Percentiles rank a stretch among this genome's conserved stretches.
phyloP scores from a whole-genome alignment of 371 early-diverging fungal species.

The Actinomortierella wolfii region DNA sequence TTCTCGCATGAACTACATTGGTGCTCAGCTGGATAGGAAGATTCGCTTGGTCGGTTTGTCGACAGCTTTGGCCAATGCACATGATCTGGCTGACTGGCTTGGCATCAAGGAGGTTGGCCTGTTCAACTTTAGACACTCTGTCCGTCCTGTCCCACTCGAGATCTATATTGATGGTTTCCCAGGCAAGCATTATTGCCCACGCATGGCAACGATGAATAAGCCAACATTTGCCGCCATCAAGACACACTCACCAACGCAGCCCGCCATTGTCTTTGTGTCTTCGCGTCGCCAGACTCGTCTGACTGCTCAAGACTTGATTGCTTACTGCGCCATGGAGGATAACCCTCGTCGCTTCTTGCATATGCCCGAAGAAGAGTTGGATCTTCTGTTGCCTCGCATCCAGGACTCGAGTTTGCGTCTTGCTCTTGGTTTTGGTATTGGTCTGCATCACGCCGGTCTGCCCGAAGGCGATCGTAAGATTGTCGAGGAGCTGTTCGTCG shows the following conservation, averaged over 20 bases:
- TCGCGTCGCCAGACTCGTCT: constrained; percentile 88
- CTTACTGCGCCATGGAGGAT: constrained; percentile 78
- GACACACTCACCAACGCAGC: constrained; percentile 66
- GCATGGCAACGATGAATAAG: constrained; percentile 94
- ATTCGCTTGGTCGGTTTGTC: constrained; percentile 93
- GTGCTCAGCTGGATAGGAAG: constrained; percentile 73
- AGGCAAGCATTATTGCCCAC: constrained; percentile 88
- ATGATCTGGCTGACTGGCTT: constrained; percentile 96
- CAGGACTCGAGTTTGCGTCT: constrained; percentile 77
- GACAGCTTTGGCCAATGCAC: constrained; percentile 91
- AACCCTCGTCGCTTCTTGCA: constrained; percentile 77
- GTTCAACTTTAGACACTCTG: constrained; percentile 94
- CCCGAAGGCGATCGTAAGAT: constrained; percentile 70
- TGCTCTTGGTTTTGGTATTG: constrained; percentile 83
- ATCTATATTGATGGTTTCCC: constrained; percentile 92
- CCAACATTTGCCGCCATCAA: constrained; percentile 84
- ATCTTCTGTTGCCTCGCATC: constrained; percentile 64
- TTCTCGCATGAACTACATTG: constrained; percentile 92
- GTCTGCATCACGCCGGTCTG: constrained; percentile 90
- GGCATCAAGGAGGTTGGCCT: constrained; percentile 78
- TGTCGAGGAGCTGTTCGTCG: constrained; percentile 78
- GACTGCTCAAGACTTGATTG: constrained; percentile 85
- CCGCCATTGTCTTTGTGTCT: constrained; percentile 90
- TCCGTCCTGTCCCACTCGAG: constrained; percentile 92
- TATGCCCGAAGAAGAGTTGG: constrained; percentile 67